Evolutionary conservation across 495 filamentous ascomycete species (phyloP).

Genomic region (Neurospora sp.): DNA sequence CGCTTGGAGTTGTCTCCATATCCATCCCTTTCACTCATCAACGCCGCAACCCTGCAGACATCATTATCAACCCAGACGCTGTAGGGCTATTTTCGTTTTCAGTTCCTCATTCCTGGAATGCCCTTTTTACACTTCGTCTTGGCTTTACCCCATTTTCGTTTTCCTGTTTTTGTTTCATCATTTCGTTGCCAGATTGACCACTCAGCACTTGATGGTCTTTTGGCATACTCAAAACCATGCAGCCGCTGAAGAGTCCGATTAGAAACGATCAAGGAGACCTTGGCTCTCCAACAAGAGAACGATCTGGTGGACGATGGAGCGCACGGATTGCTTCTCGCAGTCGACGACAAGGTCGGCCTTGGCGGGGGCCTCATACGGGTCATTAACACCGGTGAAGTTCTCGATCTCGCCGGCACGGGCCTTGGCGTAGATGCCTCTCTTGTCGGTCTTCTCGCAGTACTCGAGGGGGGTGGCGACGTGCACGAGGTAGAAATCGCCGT

Average conservation of each 20-base stretch:
- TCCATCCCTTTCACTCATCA: neutral
- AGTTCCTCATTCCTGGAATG: neutral
- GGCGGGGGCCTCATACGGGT: constrained; percentile 80
- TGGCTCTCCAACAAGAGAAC: constrained; percentile 81
- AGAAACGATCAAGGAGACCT: constrained; percentile 63
- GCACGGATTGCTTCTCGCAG: constrained; percentile 70
- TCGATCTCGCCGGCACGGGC: constrained; percentile 88
- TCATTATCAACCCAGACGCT: neutral
- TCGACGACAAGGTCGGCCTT: constrained; percentile 84
- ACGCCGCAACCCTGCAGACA: neutral
- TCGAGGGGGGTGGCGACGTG: constrained; percentile 91
- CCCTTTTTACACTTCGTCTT: neutral
- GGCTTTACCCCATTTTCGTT: neutral
- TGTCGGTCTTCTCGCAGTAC: constrained; percentile 90
- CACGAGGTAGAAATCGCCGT: constrained; percentile 84
- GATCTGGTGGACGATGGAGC: constrained; percentile 95
- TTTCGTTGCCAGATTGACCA: neutral
- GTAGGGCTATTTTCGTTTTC: neutral
- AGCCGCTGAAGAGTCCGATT: constrained; percentile 2
- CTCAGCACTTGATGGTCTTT: neutral
- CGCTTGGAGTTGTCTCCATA: neutral
- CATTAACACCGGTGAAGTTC: constrained; percentile 97
- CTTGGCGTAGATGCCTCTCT: constrained; percentile 77
- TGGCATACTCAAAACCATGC: neutral
- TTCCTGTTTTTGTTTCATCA: neutral